phyloP scores from a whole-genome alignment of 441 rosid species.

The Populus hybrid region DNA sequence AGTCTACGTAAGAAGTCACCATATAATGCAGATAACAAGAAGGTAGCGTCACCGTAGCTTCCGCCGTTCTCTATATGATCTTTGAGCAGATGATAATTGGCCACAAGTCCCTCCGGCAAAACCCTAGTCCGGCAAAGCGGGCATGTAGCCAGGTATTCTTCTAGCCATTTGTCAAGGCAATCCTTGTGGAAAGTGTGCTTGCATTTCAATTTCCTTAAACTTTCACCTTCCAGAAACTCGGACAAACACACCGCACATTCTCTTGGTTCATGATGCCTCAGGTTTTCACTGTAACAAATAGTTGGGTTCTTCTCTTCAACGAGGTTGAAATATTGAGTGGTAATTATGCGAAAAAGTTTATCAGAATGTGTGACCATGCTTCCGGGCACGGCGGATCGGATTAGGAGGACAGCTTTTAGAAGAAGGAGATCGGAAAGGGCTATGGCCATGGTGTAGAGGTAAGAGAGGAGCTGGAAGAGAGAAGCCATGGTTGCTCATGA shows the following conservation, averaged over 20 bases:
- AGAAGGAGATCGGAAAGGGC: conserved; percentile 33
- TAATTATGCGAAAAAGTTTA: conserved; percentile 15
- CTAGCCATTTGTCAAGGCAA: conserved; percentile 52
- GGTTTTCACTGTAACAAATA: conserved; percentile 12
- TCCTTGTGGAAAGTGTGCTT: conserved; percentile 47
- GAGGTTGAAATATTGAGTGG: conserved; percentile 32
- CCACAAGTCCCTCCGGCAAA: conserved; percentile 41
- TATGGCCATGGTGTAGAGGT: conserved; percentile 26
- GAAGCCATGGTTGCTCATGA: conserved; percentile 28
- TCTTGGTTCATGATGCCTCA: neutral
- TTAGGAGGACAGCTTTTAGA: conserved; percentile 25
- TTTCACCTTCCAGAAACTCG: conserved; percentile 39
- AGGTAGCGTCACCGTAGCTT: conserved; percentile 37
- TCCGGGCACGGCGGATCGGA: conserved; percentile 29
- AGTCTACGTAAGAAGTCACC: conserved; percentile 24
- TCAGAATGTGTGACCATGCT: conserved; percentile 1
- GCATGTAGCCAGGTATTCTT: conserved; percentile 36
- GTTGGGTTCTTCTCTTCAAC: conserved; percentile 41
- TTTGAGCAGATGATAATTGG: conserved; percentile 21
- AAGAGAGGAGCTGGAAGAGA: conserved; percentile 28
- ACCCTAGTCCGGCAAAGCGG: conserved; percentile 53
- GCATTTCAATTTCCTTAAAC: conserved; percentile 32
- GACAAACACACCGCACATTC: conserved; percentile 50
- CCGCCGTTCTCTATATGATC: conserved; percentile 26
- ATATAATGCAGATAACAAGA: conserved; percentile 32